Conservation (phyloP, 169 alveolate species). For the Plasmodium reichenowi region DNA sequence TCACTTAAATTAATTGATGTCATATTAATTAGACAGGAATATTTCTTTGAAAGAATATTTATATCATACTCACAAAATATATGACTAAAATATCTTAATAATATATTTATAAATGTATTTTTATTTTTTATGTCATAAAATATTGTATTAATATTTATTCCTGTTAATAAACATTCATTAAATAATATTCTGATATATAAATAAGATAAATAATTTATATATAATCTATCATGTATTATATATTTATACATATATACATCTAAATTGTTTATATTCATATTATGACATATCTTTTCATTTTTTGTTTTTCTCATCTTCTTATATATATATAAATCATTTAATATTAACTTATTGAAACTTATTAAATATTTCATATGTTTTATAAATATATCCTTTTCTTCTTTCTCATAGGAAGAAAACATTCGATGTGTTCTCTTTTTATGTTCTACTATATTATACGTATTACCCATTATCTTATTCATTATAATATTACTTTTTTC, state of each 20-base stretch:
- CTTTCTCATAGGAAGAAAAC: not conserved
- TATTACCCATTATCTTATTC: not conserved
- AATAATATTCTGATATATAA: constrained; percentile 41
- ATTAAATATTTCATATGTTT: constrained; percentile 30
- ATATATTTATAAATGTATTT: constrained; percentile 36
- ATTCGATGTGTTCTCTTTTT: not conserved
- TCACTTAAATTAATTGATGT: constrained; percentile 59
- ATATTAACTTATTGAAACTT: constrained; percentile 16
- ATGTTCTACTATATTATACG: not conserved
- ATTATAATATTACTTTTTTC: constrained; percentile 6
- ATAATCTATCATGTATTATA: constrained; percentile 15
- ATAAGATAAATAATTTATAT: constrained; percentile 7
- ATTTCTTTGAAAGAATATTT: constrained; percentile 24
- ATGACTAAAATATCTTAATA: constrained; percentile 50
- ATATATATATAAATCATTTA: constrained; percentile 22
- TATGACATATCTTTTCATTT: too few species aligned
- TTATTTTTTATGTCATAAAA: constrained; percentile 36
- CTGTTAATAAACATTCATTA: constrained; percentile 65
- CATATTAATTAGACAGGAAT: constrained; percentile 48
- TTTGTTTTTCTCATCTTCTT: not conserved
- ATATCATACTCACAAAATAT: constrained; percentile 61
- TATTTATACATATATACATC: constrained; percentile 1
- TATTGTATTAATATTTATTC: constrained; percentile 43
- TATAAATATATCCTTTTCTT: constrained; percentile 8
- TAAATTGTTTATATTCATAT: too few species aligned